phyloP scores from a whole-genome alignment of 1,284 basidiomycete genomes.

The Leccinum huronense region DNA sequence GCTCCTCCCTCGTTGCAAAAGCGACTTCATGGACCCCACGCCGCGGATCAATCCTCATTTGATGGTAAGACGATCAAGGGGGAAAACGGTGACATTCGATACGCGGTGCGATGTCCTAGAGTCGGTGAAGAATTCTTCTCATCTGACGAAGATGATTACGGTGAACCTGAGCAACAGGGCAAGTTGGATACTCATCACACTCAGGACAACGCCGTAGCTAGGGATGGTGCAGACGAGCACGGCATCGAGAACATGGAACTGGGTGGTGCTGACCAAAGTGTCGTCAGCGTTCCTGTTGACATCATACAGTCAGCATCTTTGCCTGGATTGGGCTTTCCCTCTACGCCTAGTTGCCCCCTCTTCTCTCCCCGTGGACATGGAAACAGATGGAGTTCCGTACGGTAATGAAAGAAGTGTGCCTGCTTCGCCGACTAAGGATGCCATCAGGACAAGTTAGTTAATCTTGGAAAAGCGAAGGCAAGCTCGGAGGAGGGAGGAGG shows the following conservation, averaged over 20 bases:
- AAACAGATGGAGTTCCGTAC: conserved; percentile 66
- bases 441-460: conserved; percentile 60
- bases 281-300: conserved; percentile 61
- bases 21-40: conserved; percentile 79
- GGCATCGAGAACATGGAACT: conserved; percentile 22
- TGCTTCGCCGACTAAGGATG: conserved; percentile 59
- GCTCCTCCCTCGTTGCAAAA: conserved; percentile 76
- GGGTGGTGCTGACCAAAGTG: conserved; percentile 51
- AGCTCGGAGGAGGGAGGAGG: conserved; percentile 53
- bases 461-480: conserved; percentile 73
- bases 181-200: conserved; percentile 22
- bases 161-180: conserved; percentile 24
- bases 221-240: conserved; percentile 24
- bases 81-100: conserved; percentile 86
- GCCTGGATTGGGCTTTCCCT: conserved; percentile 31
- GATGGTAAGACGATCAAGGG: conserved; percentile 49
- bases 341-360: conserved; percentile 26
- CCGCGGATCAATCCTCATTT: conserved; percentile 46
- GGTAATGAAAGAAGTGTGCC: conserved; percentile 36
- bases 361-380: conserved; percentile 49
- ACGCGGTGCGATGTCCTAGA: conserved; percentile 87
- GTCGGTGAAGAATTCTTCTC: conserved; percentile 54
- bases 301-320: conserved; percentile 45
- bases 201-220: conserved; percentile 17
- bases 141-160: conserved; percentile 38